Base-by-base conservation (phyloP, 257 asterid species). In the Haberlea rhodopensis region DNA sequence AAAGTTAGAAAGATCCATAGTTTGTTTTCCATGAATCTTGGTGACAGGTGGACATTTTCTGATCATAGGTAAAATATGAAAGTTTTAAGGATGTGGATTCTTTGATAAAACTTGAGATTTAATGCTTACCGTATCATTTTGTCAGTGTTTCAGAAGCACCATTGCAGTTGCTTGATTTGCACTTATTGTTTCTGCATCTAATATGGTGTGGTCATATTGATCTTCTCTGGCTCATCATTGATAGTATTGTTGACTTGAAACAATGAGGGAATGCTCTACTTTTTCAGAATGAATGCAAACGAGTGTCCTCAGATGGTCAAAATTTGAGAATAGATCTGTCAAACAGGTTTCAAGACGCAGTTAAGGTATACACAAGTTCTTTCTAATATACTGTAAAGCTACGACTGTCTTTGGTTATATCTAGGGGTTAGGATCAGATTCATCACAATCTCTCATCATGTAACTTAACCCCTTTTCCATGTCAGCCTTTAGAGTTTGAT, bases 331-430 rank as follows among this genome's bases (percentile, higher is more conserved):
- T 84, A 77, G 97, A 90, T 74, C 84, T 90, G 31, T 90, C 97
- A 57, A 88, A 84, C 83, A 94, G 69, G 85, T 94, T 94, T 75
- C 92, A 85, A 80, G 97, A 94, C 68, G 97, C 99, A 64, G 90
- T 94, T 74, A 90, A 87, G 97, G 99, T 90, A 68, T 51, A 73
- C 59, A 49, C 59, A 49, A 34, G 18, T 40, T 69, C 61, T 55
- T 73, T 68, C 1, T 57, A 10, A 43, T 62, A 18, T 67, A 34
- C 56, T 66, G 13, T 57, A 22, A 20, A 61, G 13, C 46, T 69
- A 37, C 37, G 15, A 24, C 5, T 24, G n/a, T 76, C 64, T 23
- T 69, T 34, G 20, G 5, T 21, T 29, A 4, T n/a, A 26, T 23
- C 53, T 25, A 57, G 67, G 26, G 19, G 27, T 57, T 51, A 7